A percentile compares a stretch with the other conserved stretches of the same genome.
Evolutionary conservation across 1,139 yeast genomes (phyloP).

Genomic region (Protomyces pachydermus): DNA sequence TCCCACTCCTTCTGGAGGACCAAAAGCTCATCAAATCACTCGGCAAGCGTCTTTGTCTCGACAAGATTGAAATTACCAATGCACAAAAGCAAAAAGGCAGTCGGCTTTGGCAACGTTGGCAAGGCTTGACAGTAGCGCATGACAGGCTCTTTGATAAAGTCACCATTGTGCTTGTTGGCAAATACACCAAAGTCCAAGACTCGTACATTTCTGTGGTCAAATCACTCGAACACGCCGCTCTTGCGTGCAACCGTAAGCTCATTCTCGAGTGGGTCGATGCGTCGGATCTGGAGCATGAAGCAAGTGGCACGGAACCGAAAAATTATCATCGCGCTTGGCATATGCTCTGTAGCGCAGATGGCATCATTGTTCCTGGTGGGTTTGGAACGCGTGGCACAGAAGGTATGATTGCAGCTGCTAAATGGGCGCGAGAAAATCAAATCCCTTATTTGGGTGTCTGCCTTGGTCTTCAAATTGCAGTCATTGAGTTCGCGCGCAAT

Average conservation of each 20-base stretch:
- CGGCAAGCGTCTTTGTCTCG: constrained; percentile 60
- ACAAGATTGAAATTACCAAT: constrained; percentile 48
- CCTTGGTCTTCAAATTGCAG: constrained; percentile 95
- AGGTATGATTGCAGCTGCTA: constrained; percentile 96
- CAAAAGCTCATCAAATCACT: constrained; percentile 79
- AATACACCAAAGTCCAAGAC: constrained; percentile 92
- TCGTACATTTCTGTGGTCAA: constrained; percentile 91
- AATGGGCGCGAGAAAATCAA: constrained; percentile 93
- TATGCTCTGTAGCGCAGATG: constrained; percentile 87
- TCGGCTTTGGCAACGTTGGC: constrained; percentile 71
- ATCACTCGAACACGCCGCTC: constrained; percentile 89
- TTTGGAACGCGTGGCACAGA: constrained; percentile 96
- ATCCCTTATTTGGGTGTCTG: constrained; percentile 96
- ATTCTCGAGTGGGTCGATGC: constrained; percentile 96
- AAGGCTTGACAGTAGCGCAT: constrained; percentile 57
- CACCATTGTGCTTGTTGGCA: constrained; percentile 93
- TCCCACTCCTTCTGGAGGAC: constrained; percentile 82
- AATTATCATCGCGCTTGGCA: constrained; percentile 96
- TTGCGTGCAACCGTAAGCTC: constrained; percentile 78
- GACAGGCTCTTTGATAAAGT: constrained; percentile 83
- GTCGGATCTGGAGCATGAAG: constrained; percentile 71
- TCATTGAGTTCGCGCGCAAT: constrained; percentile 84
- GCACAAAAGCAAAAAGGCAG: constrained; percentile 62
- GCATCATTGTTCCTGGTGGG: constrained; percentile 97
- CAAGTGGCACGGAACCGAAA: constrained; percentile 52